Evolutionary conservation across 2,329 filamentous ascomycete genomes (phyloP), one percentile per base, ranked within the genome.

Genomic region (Macrophomina pseudophaseolina): DNA sequence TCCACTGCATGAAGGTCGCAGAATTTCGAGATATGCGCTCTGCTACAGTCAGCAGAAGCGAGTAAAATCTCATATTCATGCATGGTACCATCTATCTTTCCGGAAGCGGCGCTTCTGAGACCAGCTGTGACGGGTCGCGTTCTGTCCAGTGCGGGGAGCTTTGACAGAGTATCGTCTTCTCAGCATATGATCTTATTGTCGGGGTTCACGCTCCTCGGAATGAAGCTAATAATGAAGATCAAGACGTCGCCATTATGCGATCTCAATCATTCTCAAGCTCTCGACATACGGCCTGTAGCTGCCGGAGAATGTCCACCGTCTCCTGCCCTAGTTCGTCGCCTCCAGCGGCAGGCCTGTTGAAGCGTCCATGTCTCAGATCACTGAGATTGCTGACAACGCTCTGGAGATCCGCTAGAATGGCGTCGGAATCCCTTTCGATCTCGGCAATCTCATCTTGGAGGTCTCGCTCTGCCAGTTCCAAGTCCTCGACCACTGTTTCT

Each of bases 311-410:
- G 54, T 89, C 86, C 18, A 93, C 80, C 35, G 92, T 86, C 70
- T 93, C 89, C 54, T 87, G 84, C 32, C 83, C 83, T 38, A 94
- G 79, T 67, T 87, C 83, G 28, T 83, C 77, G 69, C 91, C 90
- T 42, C 86, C 84, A 11, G 78, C 80, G 28, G 78, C 75, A 30
- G 80, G 75, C 30, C 79, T 80, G 46, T 79, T 78, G 67, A 95
- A 85, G 65, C 88, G 89, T 44, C 93, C 93, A 73, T 95, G 94
- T 53, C 91, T 88, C 65, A 97, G 83, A 78, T 96, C 92, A 77
- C 92, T 96, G 75, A 97, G 81, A 56, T 86, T 87, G 38, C 90
- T 90, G 16, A 95, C 85, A 0, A 85, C 89, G 66, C 87, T 84
- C 70, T 85, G 84, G 62, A 95, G 85, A 11, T 87, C 85, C 4